Percentiles rank a stretch among this genome's conserved stretches.
Conservation (phyloP, 2,329 filamentous ascomycete species). For the Chaetomium strumarium region DNA sequence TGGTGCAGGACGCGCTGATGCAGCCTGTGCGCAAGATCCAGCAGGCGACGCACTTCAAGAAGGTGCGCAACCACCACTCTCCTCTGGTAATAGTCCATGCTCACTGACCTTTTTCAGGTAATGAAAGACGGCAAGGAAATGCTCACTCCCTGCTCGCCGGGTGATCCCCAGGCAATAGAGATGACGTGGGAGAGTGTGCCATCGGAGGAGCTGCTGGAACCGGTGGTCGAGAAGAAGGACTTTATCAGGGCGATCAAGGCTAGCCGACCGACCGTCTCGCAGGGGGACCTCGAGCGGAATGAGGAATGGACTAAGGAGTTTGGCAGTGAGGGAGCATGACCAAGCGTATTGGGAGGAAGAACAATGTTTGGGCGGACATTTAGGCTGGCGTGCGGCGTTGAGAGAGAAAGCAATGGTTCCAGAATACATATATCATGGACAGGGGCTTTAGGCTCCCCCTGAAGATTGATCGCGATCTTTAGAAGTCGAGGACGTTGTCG, state of each 20-base stretch:
- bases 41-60: slow-evolving; percentile 96
- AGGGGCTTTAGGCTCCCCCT: background rate
- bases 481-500: too few relatives aligned
- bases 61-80: slow-evolving; percentile 47
- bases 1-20: slow-evolving; percentile 95
- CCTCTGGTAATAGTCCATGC: background rate
- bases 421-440: slow-evolving; percentile 10
- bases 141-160: slow-evolving; percentile 88
- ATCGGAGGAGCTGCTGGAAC: slow-evolving; percentile 78
- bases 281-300: slow-evolving; percentile 76
- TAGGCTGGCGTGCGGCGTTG: slow-evolving; percentile 20
- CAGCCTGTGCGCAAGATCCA: slow-evolving; percentile 95
- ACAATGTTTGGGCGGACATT: background rate
- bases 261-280: slow-evolving; percentile 82
- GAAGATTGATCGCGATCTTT: background rate
- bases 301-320: slow-evolving; percentile 95
- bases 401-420: slow-evolving; percentile 1
- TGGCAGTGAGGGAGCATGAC: slow-evolving; percentile 72
- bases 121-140: slow-evolving; percentile 60
- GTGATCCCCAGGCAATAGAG: slow-evolving; percentile 76
- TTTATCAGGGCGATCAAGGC: slow-evolving; percentile 88
- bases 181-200: slow-evolving; percentile 92
- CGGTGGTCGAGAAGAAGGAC: slow-evolving; percentile 80
- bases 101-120: slow-evolving; percentile 46
- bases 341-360: background rate